Percentiles rank a stretch among this genome's conserved stretches.
phyloP scores from a whole-genome alignment of 75 land plant genomes.

The Azolla pinnata region DNA sequence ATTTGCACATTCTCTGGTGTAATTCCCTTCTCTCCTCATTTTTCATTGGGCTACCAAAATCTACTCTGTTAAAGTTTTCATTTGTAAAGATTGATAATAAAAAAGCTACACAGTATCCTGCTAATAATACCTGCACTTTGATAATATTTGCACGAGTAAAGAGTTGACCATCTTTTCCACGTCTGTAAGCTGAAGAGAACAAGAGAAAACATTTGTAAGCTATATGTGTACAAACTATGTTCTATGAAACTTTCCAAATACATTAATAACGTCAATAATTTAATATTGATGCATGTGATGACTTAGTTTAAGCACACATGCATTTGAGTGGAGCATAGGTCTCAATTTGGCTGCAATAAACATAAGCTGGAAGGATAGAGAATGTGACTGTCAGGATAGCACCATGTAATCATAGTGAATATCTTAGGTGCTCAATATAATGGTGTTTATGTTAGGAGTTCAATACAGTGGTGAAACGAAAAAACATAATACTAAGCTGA shows the following conservation, averaged over 20 bases:
- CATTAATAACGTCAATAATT: not conserved
- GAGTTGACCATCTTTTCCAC: not conserved
- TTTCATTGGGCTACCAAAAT: constrained; percentile 25
- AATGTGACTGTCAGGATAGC: too few species aligned
- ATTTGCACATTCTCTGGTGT: constrained; percentile 17
- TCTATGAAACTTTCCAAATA: not conserved
- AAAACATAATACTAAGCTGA: not conserved
- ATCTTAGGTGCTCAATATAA: not conserved
- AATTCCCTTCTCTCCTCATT: constrained; percentile 30
- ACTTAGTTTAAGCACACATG: too few species aligned
- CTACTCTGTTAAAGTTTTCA: not conserved
- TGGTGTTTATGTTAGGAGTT: not conserved
- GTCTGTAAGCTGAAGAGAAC: not conserved
- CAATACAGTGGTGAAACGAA: not conserved
- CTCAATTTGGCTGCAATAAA: too few species aligned
- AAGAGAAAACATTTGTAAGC: not conserved
- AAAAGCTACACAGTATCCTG: not conserved
- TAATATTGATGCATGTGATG: too few species aligned
- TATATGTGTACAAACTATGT: not conserved
- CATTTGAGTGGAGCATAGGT: too few species aligned
- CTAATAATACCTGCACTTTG: not conserved
- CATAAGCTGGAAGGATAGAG: too few species aligned
- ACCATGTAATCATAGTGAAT: too few species aligned
- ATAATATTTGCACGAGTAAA: not conserved
- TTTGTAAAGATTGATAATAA: not conserved